Evolutionary conservation across 805 yeast species (phyloP), one percentile per base, ranked within the genome.

Genomic region (Saturnispora quitensis): DNA sequence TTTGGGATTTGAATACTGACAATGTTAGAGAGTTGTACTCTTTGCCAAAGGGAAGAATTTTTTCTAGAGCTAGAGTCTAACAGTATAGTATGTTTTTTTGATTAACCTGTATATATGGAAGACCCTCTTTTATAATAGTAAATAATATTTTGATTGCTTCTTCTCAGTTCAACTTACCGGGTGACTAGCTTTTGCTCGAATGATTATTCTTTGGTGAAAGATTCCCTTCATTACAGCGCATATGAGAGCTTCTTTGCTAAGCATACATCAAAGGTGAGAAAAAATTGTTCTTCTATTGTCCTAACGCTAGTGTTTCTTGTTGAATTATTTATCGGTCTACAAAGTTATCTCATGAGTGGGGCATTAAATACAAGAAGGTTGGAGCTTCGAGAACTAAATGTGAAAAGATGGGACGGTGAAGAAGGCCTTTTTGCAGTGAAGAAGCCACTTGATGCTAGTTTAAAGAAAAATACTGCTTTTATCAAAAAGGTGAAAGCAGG

Each of bases 381-480:
- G 25, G 65, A 71, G 47, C 65, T 78, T 6, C 56, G 57, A 33
- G 68, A 67, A 18, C 58, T 72, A 25, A 82, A 83, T 58, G 40
- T 52, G 0, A 58, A 62, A 50, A 82, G 84, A 2, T 81, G 87
- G 86, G 62, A 65, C 35, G 85, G 81, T 1, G 75, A 68, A 22
- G 58, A 55, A 18, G 43, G 44, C 17, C 67, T 67, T n/a, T 61
- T 62, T 48, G 60, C 61, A n/a, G 43, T 61, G 40, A 60, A 58
- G 40, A 33, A 25, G 3, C 44, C 62, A 40, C 64, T 81, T 9
- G 96, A 89, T 62, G 72, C 95, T 0, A 84, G 90, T 52, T 70
- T 89, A 57, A 89, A 89, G 71, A 86, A 84, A 64, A 87, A 90
- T 62, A 80, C 88, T 3, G 84, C 89, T 0, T 86, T 87, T 60